Conservation (phyloP, 305 asterid genomes). For the Rubia occidens region DNA sequence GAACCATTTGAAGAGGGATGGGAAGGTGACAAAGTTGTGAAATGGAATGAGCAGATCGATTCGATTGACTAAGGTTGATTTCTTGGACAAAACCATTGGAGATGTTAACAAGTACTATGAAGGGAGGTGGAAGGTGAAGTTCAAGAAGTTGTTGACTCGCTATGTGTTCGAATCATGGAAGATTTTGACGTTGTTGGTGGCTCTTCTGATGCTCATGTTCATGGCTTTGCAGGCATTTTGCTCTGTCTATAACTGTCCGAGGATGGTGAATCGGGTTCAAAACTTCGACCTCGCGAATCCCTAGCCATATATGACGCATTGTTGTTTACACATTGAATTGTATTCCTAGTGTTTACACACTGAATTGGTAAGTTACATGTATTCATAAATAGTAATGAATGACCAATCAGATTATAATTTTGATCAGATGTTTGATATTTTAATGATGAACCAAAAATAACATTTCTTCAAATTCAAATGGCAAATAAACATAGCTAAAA, state of each 20-base stretch:
- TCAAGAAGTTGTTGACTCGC: slow-evolving; percentile 3
- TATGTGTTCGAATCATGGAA: slow-evolving; percentile 24
- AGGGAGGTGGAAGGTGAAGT: slow-evolving; percentile 17
- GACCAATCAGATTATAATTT: no score
- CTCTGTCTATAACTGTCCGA: slow-evolving; percentile 20
- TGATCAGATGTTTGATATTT: no score
- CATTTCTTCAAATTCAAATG: no score
- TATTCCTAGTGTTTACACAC: no score
- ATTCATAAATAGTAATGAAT: no score
- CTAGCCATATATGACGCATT: no score
- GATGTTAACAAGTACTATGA: slow-evolving; percentile 22
- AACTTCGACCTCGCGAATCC: background rate
- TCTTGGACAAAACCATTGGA: slow-evolving; percentile 21
- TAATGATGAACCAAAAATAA: no score
- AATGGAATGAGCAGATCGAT: slow-evolving; percentile 29
- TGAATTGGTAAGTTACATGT: no score
- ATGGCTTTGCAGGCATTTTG: slow-evolving; percentile 26
- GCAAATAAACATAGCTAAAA: background rate
- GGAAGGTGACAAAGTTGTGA: slow-evolving; percentile 21
- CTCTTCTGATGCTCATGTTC: slow-evolving; percentile 17
- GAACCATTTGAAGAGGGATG: slow-evolving; percentile 29
- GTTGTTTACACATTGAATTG: no score
- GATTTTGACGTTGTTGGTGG: slow-evolving; percentile 15
- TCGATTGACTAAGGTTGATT: slow-evolving; percentile 23
- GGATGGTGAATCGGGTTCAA: slow-evolving; percentile 12